A percentile compares a stretch with the other conserved stretches of the same genome.
phyloP scores from a whole-genome alignment of 129 eudicot species.

The Chrysanthemum seticuspe region DNA sequence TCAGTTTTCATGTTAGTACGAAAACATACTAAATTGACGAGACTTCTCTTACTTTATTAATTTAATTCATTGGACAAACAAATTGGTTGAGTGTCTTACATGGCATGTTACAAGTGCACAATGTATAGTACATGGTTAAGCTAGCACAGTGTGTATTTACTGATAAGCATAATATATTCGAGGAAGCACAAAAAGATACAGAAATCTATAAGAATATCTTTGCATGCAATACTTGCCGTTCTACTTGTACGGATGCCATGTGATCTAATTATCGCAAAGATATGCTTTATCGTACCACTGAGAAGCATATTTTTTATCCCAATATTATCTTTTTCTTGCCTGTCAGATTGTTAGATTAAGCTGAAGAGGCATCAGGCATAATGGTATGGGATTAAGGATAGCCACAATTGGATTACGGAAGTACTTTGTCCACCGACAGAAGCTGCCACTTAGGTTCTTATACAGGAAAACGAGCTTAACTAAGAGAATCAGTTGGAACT shows the following conservation, averaged over 20 bases:
- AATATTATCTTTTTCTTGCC: constrained; percentile 7
- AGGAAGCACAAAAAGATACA: constrained; percentile 21
- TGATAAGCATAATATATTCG: constrained; percentile 18
- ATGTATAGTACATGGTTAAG: neutral
- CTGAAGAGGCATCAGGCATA: neutral
- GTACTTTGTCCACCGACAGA: constrained; percentile 14
- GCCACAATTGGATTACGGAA: constrained; percentile 11
- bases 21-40: too few relatives aligned
- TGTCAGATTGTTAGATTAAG: neutral
- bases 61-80: constrained; percentile 7
- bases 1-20: too few relatives aligned
- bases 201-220: constrained; percentile 24
- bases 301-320: constrained; percentile 12
- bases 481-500: constrained; percentile 16
- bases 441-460: constrained; percentile 16
- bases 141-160: constrained; percentile 9
- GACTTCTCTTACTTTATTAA: too few relatives aligned
- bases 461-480: constrained; percentile 2
- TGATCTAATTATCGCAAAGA: constrained; percentile 14
- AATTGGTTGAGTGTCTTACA: neutral
- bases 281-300: constrained; percentile 17
- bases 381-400: constrained; percentile 7
- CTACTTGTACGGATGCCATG: constrained; percentile 21
- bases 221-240: constrained; percentile 5
- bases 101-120: neutral